A percentile compares a stretch with the other conserved stretches of the same genome.
Conservation (phyloP, 495 filamentous ascomycete genomes). For the Rhypophila decipiens region DNA sequence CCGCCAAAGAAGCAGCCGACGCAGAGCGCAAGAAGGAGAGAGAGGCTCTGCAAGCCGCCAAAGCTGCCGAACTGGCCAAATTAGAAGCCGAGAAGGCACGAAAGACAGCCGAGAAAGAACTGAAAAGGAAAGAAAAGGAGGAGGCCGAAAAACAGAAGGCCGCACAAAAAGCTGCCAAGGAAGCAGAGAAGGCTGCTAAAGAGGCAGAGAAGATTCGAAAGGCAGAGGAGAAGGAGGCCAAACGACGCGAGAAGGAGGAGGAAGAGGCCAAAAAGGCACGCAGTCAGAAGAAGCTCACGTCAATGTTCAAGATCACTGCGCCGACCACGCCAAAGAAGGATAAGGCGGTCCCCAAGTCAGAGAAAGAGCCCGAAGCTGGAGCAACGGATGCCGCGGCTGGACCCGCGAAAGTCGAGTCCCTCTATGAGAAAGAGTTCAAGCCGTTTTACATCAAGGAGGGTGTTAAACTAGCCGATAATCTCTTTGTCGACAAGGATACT, state of each 20-base stretch:
- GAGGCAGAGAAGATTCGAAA: constrained; percentile 46
- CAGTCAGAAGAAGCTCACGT: constrained; percentile 42
- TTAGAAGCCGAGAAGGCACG: constrained; percentile 29
- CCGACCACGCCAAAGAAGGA: constrained; percentile 31
- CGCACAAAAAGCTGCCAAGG: constrained; percentile 38
- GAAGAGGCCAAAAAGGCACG: constrained; percentile 62
- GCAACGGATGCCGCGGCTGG: constrained; percentile 13
- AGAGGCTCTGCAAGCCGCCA: too few species aligned
- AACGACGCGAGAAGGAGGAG: constrained; percentile 54
- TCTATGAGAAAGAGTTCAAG: constrained; percentile 68
- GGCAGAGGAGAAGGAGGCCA: constrained; percentile 50
- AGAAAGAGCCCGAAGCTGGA: constrained; percentile 13
- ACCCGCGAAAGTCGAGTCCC: constrained; percentile 34
- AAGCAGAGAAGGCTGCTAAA: constrained; percentile 41
- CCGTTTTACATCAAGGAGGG: constrained; percentile 69
- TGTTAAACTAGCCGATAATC: constrained; percentile 51
- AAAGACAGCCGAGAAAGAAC: constrained; percentile 30
- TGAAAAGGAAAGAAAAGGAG: too few species aligned
- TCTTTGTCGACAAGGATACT: constrained; percentile 50
- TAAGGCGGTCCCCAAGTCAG: constrained; percentile 12
- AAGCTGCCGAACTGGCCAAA: constrained; percentile 27
- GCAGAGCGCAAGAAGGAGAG: constrained; percentile 38
- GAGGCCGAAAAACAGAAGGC: constrained; percentile 38
- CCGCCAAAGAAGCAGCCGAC: constrained; percentile 36
- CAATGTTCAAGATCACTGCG: constrained; percentile 47